Conservation (phyloP, 1,139 yeast species). For the Wickerhamomyces sp. region DNA sequence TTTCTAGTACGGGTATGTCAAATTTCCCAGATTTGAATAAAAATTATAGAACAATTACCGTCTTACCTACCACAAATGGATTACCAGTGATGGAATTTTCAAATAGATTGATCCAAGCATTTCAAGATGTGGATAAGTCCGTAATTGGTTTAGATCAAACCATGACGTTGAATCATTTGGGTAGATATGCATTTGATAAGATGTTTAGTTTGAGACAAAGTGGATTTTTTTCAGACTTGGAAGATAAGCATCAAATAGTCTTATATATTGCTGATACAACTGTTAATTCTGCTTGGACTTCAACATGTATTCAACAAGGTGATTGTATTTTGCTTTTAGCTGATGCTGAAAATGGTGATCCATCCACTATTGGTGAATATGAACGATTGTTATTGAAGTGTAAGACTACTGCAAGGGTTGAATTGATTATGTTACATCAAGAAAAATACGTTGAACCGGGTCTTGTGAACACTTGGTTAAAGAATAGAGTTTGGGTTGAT, state of each 20-base stretch:
- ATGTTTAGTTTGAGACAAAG: slow-evolving; percentile 79
- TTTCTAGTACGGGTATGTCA: slow-evolving; percentile 18
- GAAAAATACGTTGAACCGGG: slow-evolving; percentile 83
- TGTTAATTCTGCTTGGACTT: slow-evolving; percentile 83
- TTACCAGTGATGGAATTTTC: slow-evolving; percentile 87
- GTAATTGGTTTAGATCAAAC: slow-evolving; percentile 82
- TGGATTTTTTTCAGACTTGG: slow-evolving; percentile 87
- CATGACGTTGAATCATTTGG: slow-evolving; percentile 72
- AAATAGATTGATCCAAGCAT: slow-evolving; percentile 59
- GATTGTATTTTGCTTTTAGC: slow-evolving; percentile 78
- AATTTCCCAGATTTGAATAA: slow-evolving; percentile 17
- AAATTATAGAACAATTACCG: slow-evolving; percentile 76
- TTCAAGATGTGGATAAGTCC: slow-evolving; percentile 65
- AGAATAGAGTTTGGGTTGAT: slow-evolving; percentile 83
- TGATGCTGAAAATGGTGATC: slow-evolving; percentile 55
- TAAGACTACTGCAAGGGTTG: slow-evolving; percentile 85
- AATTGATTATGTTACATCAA: slow-evolving; percentile 77
- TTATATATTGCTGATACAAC: slow-evolving; percentile 86
- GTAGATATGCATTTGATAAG: slow-evolving; percentile 90
- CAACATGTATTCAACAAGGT: slow-evolving; percentile 90
- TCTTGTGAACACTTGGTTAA: slow-evolving; percentile 78
- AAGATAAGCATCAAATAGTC: slow-evolving; percentile 82
- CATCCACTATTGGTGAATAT: slow-evolving; percentile 71
- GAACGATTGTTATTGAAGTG: slow-evolving; percentile 71
- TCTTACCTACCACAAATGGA: slow-evolving; percentile 74